A percentile compares a stretch with the other conserved stretches of the same genome.
Conservation (phyloP, 345 rosid genomes). For the Brassica nigra region DNA sequence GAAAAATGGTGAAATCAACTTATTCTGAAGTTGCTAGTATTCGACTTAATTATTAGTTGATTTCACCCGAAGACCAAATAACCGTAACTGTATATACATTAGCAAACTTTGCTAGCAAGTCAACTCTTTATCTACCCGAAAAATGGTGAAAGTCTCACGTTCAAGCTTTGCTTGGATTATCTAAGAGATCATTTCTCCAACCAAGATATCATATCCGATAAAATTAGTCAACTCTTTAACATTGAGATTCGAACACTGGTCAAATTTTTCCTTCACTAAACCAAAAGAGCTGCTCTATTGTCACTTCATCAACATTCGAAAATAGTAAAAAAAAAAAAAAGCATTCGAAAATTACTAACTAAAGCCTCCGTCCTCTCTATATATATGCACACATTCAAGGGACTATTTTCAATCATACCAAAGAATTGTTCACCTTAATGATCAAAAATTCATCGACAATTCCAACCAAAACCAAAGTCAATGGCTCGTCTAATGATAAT, state of each 20-base stretch:
- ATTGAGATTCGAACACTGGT: background rate
- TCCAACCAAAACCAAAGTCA: background rate
- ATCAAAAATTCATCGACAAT: background rate
- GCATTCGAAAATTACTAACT: background rate
- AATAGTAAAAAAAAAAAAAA: background rate
- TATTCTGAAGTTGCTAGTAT: too few relatives aligned
- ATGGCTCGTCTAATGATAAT: background rate
- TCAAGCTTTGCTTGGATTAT: background rate
- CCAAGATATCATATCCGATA: background rate
- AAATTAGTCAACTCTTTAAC: background rate
- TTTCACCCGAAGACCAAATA: too few relatives aligned
- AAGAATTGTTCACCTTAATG: background rate
- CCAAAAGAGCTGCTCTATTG: background rate
- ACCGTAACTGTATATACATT: too few relatives aligned
- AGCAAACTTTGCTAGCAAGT: too few relatives aligned
- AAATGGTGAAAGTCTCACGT: background rate
- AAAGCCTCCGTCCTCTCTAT: background rate
- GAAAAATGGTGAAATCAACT: background rate
- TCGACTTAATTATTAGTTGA: too few relatives aligned
- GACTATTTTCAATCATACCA: background rate
- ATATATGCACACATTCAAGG: background rate
- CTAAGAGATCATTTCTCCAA: background rate
- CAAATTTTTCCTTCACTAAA: background rate
- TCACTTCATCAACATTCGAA: background rate
- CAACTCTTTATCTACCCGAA: too few relatives aligned